Percentiles rank a stretch among this genome's conserved stretches.
phyloP scores from a whole-genome alignment of 306 rosid species.

The Lagenaria siceraria region DNA sequence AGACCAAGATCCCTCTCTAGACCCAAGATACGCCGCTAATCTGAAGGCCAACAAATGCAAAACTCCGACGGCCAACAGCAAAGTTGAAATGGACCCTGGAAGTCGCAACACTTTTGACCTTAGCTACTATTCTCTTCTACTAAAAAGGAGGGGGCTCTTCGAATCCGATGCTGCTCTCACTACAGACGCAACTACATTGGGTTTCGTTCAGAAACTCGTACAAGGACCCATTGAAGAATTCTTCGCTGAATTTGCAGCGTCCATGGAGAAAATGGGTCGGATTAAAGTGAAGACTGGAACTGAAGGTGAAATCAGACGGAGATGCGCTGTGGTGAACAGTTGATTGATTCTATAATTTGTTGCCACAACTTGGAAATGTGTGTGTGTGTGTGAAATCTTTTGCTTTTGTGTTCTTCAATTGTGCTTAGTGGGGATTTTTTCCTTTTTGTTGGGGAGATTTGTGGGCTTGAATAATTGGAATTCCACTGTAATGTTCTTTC shows the following conservation, averaged over 20 bases:
- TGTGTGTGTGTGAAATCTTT: not conserved
- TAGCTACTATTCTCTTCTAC: conserved; percentile 38
- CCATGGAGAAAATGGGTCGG: conserved; percentile 77
- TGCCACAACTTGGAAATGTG: not conserved
- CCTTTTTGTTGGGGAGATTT: not conserved
- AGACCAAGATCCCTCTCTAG: conserved; percentile 76
- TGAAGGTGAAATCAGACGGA: conserved; percentile 73
- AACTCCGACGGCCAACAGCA: conserved; percentile 39
- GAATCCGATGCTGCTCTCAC: conserved; percentile 66
- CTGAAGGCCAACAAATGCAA: conserved; percentile 67
- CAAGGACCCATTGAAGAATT: conserved; percentile 42
- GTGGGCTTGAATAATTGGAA: not conserved
- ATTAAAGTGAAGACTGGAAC: conserved; percentile 60
- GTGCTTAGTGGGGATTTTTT: not conserved
- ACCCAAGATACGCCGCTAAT: conserved; percentile 59
- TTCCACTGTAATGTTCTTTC: not conserved
- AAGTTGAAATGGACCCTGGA: conserved; percentile 92
- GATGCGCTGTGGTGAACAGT: conserved; percentile 56
- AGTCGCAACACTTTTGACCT: conserved; percentile 76
- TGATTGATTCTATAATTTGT: conserved; percentile 1
- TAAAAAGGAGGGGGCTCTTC: conserved; percentile 69
- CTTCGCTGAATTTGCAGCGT: conserved; percentile 45
- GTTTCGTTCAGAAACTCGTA: conserved; percentile 30
- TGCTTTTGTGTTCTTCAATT: not conserved
- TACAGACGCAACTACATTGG: conserved; percentile 31